Conservation (phyloP, 2,329 filamentous ascomycete species). For the Peltaster fructicola region DNA sequence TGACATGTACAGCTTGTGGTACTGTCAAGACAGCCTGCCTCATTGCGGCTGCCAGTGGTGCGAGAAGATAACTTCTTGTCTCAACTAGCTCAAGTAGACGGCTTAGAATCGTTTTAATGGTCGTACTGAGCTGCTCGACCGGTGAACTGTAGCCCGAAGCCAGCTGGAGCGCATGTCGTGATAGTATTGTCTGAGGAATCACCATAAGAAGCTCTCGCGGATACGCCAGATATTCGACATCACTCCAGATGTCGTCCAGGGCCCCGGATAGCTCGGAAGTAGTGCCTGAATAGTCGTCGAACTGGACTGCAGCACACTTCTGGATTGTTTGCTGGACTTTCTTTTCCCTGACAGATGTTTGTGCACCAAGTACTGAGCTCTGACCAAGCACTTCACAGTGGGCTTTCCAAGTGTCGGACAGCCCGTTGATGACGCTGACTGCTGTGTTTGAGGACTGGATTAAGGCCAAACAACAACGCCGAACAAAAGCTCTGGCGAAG, state of each 20-base stretch:
- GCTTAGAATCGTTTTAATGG: constrained; percentile 4
- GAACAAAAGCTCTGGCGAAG: constrained; percentile 22
- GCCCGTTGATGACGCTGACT: too few relatives aligned
- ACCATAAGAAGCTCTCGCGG: constrained; percentile 22
- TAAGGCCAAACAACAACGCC: too few relatives aligned
- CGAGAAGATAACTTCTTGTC: constrained; percentile 16
- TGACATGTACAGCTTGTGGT: constrained; percentile 15
- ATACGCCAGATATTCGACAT: constrained; percentile 31
- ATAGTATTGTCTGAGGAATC: constrained; percentile 22
- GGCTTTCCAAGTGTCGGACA: too few relatives aligned
- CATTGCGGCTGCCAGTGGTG: constrained; percentile 13
- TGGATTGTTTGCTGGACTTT: too few relatives aligned
- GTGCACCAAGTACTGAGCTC: too few relatives aligned
- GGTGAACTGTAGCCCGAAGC: constrained; percentile 10
- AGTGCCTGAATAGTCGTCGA: constrained; percentile 1
- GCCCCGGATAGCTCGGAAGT: constrained; percentile 1
- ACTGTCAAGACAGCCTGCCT: constrained; percentile 9
- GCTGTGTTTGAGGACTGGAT: too few relatives aligned
- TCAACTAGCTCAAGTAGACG: constrained; percentile 10
- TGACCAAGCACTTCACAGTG: too few relatives aligned
- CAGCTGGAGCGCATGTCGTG: constrained; percentile 12
- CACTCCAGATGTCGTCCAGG: constrained; percentile 26
- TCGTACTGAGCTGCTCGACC: constrained; percentile 1
- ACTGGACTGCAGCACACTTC: too few relatives aligned
- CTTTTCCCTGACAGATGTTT: too few relatives aligned